Evolutionary conservation across 1,284 basidiomycete genomes (phyloP), one percentile per base, ranked within the genome.

Genomic region (Inonotus hispidus): DNA sequence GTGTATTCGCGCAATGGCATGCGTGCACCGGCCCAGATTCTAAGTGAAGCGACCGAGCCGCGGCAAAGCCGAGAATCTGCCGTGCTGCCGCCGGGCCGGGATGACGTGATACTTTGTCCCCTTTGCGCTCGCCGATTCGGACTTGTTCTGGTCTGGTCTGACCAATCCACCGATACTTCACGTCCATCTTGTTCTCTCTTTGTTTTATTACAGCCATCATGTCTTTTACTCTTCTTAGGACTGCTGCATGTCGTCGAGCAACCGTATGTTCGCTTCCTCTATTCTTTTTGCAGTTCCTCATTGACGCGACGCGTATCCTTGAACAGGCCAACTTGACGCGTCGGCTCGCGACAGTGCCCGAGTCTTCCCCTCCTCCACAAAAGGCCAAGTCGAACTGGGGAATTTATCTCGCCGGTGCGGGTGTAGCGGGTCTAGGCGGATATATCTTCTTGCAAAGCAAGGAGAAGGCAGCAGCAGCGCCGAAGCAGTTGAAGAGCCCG

Each of bases 401-500:
- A 1, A 68, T 79, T 61, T 77, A 77, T 64, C 69, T 89, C 45
- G 70, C 80, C 32, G 80, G 79, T 60, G 77, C 75, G 3, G 83
- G 83, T 58, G 68, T 78, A 2, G 75, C 71, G 21, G 83, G 81
- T 29, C 70, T 84, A 37, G 83, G 72, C 6, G 74, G 70, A 11
- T 88, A 87, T 68, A 66, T 77, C 55, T 84, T 82, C 70, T 68
- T 71, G 32, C 68, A 69, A 56, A 32, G 61, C 38, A 29, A 58
- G n/a, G 67, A 67, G 23, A 64, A 64, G 27, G 57, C 65, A 13
- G 63, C 67, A 32, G 65, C 64, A 38, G 68, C 64, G 37, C 78
- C 77, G 60, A 63, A 68, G 53, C 73, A 80, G 53, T 68, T 77
- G 68, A 86, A 83, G 70, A 88, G 84, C 67, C 84, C 87, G 6